These are phyloP conservation scores for Candida insectorum DNA, from an alignment of 805 yeast species.

Conservation along the genomic window DNA sequence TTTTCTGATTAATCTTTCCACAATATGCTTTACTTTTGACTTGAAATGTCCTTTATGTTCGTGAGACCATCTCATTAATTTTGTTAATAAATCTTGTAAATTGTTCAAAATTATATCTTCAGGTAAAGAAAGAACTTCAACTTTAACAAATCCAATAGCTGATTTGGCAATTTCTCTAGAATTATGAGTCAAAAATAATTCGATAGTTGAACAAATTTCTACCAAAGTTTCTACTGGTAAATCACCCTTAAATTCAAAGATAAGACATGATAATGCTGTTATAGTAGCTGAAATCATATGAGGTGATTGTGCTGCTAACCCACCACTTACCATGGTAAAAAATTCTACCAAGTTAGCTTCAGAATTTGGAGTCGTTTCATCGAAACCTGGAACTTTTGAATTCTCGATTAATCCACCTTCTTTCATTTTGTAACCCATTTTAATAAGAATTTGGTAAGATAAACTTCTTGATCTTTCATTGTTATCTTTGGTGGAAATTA, in stretches of 20 bases:
- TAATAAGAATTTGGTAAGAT: constrained; percentile 70
- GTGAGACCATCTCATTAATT: constrained; percentile 87
- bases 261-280: constrained; percentile 81
- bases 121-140: constrained; percentile 79
- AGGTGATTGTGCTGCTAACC: constrained; percentile 88
- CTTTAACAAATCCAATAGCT: constrained; percentile 91
- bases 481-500: constrained; percentile 84
- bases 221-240: constrained; percentile 57
- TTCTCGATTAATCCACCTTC: constrained; percentile 67
- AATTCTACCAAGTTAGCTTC: constrained; percentile 74
- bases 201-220: constrained; percentile 84
- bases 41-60: constrained; percentile 96
- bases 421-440: constrained; percentile 77
- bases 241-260: constrained; percentile 77
- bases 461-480: constrained; percentile 88
- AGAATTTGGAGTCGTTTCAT: constrained; percentile 55
- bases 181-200: constrained; percentile 83
- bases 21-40: constrained; percentile 85
- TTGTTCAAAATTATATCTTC: constrained; percentile 68
- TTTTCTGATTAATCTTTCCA: constrained; percentile 86
- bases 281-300: constrained; percentile 95
- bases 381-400: constrained; percentile 65
- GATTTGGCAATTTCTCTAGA: constrained; percentile 93
- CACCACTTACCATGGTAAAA: constrained; percentile 93
- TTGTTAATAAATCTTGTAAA: constrained; percentile 61